A percentile compares a stretch with the other conserved stretches of the same genome.
phyloP scores from a whole-genome alignment of 2,329 filamentous ascomycete species.

The Xenosphaeropsis pyriputrescens region DNA sequence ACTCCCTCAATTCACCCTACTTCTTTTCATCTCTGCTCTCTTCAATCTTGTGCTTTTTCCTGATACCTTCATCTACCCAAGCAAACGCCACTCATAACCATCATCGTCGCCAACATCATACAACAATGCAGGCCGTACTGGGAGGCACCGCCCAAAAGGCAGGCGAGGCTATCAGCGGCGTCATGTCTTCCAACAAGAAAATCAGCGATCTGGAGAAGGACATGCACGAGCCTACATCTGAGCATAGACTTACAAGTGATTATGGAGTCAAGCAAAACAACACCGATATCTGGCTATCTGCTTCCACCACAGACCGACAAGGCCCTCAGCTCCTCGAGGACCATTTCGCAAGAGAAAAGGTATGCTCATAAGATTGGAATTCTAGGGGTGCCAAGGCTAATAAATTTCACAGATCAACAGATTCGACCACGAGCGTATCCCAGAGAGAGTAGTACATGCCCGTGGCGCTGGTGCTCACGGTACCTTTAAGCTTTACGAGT shows the following conservation, averaged over 20 bases:
- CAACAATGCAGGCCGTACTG: slow-evolving; percentile 3
- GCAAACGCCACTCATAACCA: no score
- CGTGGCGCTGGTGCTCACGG: slow-evolving; percentile 50
- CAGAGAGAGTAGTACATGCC: slow-evolving; percentile 54
- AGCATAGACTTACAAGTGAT: slow-evolving; percentile 56
- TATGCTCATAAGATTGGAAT: slow-evolving; percentile 16
- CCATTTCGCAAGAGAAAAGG: slow-evolving; percentile 58
- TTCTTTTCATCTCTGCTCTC: no score
- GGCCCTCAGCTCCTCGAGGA: slow-evolving; percentile 63
- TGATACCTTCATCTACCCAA: no score
- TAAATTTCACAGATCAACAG: slow-evolving; percentile 40
- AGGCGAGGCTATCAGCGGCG: slow-evolving; percentile 8
- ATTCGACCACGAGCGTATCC: slow-evolving; percentile 63
- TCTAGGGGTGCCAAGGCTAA: neutral
- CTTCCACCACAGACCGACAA: slow-evolving; percentile 42
- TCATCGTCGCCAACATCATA: no score
- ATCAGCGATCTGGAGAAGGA: slow-evolving; percentile 16
- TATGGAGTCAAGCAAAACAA: slow-evolving; percentile 60
- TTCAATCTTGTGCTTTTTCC: no score
- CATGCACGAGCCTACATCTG: slow-evolving; percentile 39
- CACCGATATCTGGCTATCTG: slow-evolving; percentile 65
- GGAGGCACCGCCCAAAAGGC: slow-evolving; percentile 7
- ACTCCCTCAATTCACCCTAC: no score
- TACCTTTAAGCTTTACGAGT: slow-evolving; percentile 50
- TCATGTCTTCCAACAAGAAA: slow-evolving; percentile 14